These are phyloP conservation scores for Magnaporthiopsis incrustans DNA, from an alignment of 2,329 filamentous ascomycete genomes.

Conservation along the genomic window DNA sequence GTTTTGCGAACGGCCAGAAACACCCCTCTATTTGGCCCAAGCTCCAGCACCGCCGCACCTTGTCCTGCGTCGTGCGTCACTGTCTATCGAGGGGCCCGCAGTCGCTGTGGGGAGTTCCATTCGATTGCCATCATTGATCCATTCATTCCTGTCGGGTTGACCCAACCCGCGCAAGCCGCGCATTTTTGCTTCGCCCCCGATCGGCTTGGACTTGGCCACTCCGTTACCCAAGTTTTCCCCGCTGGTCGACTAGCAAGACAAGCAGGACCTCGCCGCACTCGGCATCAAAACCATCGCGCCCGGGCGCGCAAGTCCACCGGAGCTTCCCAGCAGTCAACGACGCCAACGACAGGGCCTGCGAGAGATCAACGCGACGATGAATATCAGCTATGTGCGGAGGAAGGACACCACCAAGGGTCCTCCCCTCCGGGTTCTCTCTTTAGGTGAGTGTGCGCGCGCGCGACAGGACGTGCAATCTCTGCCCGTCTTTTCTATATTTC, in stretches of 20 bases:
- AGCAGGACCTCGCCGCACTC: background rate
- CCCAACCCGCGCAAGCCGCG: background rate
- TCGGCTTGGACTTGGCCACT: background rate
- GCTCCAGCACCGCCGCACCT: background rate
- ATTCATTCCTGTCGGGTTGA: background rate
- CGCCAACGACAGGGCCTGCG: background rate
- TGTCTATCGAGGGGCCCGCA: background rate
- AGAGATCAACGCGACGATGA: constrained; percentile 29
- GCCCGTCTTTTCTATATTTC: background rate
- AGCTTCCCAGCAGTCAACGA: background rate
- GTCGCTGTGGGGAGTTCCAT: background rate
- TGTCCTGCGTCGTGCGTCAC: background rate
- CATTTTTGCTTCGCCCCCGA: background rate
- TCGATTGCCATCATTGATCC: background rate
- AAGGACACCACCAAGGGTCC: constrained; percentile 95
- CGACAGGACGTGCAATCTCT: background rate
- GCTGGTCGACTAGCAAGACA: background rate
- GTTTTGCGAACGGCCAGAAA: background rate
- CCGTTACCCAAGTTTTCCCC: background rate
- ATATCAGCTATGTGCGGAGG: constrained; percentile 56
- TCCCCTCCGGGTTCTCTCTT: constrained; percentile 81
- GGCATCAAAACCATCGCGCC: background rate
- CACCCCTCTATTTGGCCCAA: background rate
- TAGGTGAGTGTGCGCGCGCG: constrained; percentile 53
- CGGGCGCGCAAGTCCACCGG: background rate